These are phyloP conservation scores for Pichia californica DNA, from an alignment of 805 yeast genomes.

Conservation along the genomic window DNA sequence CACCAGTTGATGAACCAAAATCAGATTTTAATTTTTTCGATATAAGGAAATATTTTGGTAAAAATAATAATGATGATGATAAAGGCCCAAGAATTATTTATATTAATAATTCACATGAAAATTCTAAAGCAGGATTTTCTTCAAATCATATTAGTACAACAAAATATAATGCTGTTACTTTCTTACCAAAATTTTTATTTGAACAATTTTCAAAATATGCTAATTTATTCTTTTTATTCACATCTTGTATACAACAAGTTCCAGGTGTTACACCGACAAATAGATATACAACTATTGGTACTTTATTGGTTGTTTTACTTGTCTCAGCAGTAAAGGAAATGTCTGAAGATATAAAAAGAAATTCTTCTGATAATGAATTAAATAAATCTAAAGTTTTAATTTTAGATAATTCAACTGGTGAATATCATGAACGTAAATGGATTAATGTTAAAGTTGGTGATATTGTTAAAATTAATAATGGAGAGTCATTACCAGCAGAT, in stretches of 20 bases:
- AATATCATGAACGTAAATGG: conserved; percentile 70
- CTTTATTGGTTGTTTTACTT: conserved; percentile 72
- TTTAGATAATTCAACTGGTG: conserved; percentile 49
- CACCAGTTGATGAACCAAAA: conserved; percentile 19
- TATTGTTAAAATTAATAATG: conserved; percentile 74
- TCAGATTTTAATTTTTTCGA: conserved; percentile 23
- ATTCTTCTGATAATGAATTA: conserved; percentile 80
- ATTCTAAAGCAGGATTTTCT: conserved; percentile 49
- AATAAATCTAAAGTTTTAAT: conserved; percentile 68
- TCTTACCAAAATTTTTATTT: conserved; percentile 86
- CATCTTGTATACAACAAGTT: conserved; percentile 92
- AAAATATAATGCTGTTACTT: conserved; percentile 88
- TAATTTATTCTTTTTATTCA: conserved; percentile 84
- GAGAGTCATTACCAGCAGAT: conserved; percentile 94
- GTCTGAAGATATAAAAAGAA: conserved; percentile 85
- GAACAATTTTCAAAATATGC: conserved; percentile 98
- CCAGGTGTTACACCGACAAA: conserved; percentile 96
- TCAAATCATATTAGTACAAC: conserved; percentile 93
- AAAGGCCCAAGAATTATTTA: conserved; percentile 57
- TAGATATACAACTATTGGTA: conserved; percentile 90
- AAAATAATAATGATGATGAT: conserved; percentile 17
- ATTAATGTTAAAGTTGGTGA: conserved; percentile 87
- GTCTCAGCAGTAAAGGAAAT: conserved; percentile 93
- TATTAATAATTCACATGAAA: conserved; percentile 56
- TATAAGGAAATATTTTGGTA: conserved; percentile 22